Evolutionary conservation across 495 filamentous ascomycete species (phyloP).

Genomic region (Lentithecium fluviatile): DNA sequence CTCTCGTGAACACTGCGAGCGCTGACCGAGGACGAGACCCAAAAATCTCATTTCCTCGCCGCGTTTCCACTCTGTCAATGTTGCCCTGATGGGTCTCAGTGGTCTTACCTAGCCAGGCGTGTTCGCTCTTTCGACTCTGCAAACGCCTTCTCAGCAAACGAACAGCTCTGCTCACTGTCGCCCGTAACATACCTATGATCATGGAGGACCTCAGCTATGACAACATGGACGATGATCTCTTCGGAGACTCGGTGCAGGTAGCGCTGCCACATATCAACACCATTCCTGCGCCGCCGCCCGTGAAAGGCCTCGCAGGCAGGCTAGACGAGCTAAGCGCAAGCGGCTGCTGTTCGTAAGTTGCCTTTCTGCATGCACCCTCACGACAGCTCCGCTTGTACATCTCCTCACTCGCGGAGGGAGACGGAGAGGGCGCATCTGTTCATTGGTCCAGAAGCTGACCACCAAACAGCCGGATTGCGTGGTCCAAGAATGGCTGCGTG

Average conservation of each 20-base stretch:
- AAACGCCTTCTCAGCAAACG: no score
- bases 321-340: constrained; percentile 74
- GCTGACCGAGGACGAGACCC: no score
- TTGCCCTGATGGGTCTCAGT: no score
- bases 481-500: constrained; percentile 87
- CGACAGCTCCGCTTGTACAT: neutral
- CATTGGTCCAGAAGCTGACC: neutral
- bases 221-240: constrained; percentile 69
- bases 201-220: constrained; percentile 67
- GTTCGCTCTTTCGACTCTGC: no score
- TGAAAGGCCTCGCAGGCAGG: constrained; percentile 66
- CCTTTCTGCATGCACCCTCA: neutral
- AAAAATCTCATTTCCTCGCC: no score
- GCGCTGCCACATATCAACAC: constrained; percentile 48
- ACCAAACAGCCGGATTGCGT: constrained; percentile 67
- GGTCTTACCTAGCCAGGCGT: no score
- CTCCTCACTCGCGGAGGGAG: neutral
- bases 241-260: constrained; percentile 65
- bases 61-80: no score
- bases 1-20: no score
- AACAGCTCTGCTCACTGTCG: neutral
- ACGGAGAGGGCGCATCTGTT: no score
- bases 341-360: constrained; percentile 80
- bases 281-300: constrained; percentile 49
- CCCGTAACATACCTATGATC: constrained; percentile 41